Evolutionary conservation across 2,329 filamentous ascomycete species (phyloP), one percentile per base, ranked within the genome.

Genomic region (Aureobasidium mangrovei): DNA sequence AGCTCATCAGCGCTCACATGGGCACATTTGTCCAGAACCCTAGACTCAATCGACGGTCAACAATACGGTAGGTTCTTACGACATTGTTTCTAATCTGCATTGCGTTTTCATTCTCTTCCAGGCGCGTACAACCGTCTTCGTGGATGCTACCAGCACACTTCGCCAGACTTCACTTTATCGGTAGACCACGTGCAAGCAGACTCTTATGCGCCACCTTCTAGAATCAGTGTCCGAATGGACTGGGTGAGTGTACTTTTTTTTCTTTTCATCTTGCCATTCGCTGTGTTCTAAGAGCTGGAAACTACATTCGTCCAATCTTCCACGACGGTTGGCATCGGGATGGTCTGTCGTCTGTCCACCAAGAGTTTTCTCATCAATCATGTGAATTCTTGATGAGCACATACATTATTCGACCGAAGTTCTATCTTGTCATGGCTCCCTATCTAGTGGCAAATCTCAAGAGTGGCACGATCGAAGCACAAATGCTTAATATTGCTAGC

Each of bases 171-270:
- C 56, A 59, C 60, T 6, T 60, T 68, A 27, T 60, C 58, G n/a
- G 56, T 69, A 56, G 64, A 68, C 48, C 63, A 67, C 40, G 63
- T 69, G 7, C 66, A 68, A 57, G 60, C 61, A 31, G 65, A 67
- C 59, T 59, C 65, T 24, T 69, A 63, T 53, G 66, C 66, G n/a
- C 51, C 65, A n/a, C 66, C 65, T 12, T 68, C 66, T 6, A 57
- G 60, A 26, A 64, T 68, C 7, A 58, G 65, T 38, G 45, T 55
- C 9, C 32, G 10, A 6, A 49, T 55, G 53, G 36, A 48, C n/a
- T 55, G 38, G 43, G 53, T 55, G 39, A 55, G 42, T 33, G 42
- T 33, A 18, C 18, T 18, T 18, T 18, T 18, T 26, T 2, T 9
- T 26, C 38, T 41, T 41, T 29, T 35, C 32, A 2, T 35, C 7